Percentiles rank a stretch among this genome's conserved stretches.
These are phyloP conservation scores for Pilobolus umbonatus DNA, from an alignment of 192 early-diverging fungal genomes.

Conservation along the genomic window DNA sequence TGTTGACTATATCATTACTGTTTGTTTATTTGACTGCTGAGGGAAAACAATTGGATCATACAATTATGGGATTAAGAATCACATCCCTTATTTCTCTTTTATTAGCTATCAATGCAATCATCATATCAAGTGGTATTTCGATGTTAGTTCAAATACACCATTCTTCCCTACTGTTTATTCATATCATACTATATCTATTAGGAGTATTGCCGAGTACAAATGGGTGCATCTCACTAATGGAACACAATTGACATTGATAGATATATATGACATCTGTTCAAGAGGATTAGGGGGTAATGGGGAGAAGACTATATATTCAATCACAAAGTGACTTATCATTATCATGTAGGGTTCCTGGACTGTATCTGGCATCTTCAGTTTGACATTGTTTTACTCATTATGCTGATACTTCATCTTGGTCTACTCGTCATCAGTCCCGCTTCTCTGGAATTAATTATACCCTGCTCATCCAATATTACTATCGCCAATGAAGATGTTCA, in stretches of 20 bases:
- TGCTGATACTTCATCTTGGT: background rate
- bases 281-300: background rate
- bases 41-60: background rate
- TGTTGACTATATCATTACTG: background rate
- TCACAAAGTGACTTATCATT: no score
- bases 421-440: conserved; percentile 2
- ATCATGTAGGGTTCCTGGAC: background rate
- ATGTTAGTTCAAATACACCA: background rate
- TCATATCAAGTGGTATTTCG: conserved; percentile 11
- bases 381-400: background rate
- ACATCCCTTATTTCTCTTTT: conserved; percentile 2
- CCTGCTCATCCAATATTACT: background rate
- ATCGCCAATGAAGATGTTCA: background rate
- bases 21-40: background rate
- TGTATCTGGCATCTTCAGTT: background rate
- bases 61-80: background rate
- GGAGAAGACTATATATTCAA: no score
- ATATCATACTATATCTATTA: background rate
- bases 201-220: conserved; percentile 6
- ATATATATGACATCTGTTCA: conserved; percentile 4
- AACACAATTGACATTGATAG: conserved; percentile 1
- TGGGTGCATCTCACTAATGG: conserved; percentile 1
- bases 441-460: background rate
- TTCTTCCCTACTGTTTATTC: background rate
- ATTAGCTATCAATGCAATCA: background rate